Percentiles rank a stretch among this genome's conserved stretches.
Conservation (phyloP, 371 early-diverging fungal genomes). For the Syncephalastrum sp. region DNA sequence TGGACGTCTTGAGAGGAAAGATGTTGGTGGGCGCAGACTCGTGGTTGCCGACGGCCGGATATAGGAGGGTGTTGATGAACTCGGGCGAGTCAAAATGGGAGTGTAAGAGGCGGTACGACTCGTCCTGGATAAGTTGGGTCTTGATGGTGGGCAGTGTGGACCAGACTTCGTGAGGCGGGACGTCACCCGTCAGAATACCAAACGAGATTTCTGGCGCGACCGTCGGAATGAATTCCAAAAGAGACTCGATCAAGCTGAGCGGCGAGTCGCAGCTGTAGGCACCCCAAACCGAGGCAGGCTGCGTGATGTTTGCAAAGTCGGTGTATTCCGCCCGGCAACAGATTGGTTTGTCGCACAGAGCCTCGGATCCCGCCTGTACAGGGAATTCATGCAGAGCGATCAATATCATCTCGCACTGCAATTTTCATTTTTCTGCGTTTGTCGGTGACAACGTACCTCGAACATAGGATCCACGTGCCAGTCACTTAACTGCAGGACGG, state of each 20-base stretch:
- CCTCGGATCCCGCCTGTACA: slow-evolving; percentile 49
- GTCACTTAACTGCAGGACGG: slow-evolving; percentile 60
- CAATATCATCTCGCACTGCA: background rate
- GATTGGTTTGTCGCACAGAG: slow-evolving; percentile 48
- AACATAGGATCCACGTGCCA: slow-evolving; percentile 64
- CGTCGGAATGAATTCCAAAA: slow-evolving; percentile 43
- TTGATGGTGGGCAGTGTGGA: slow-evolving; percentile 36
- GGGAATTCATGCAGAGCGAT: background rate
- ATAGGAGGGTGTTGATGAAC: slow-evolving; percentile 36
- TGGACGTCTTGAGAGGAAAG: slow-evolving; percentile 42
- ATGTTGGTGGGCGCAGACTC: slow-evolving; percentile 51
- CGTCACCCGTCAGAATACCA: slow-evolving; percentile 59
- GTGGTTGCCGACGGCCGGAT: slow-evolving; percentile 61
- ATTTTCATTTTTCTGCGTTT: no score
- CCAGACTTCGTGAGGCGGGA: slow-evolving; percentile 69
- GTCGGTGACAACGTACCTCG: slow-evolving; percentile 15
- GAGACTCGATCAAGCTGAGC: slow-evolving; percentile 40
- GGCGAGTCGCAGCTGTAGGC: slow-evolving; percentile 57
- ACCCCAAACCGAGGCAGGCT: slow-evolving; percentile 42
- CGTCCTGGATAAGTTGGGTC: slow-evolving; percentile 39
- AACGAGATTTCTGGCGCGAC: slow-evolving; percentile 42
- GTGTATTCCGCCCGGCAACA: slow-evolving; percentile 55
- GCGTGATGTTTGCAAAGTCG: slow-evolving; percentile 26
- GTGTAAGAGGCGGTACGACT: slow-evolving; percentile 38
- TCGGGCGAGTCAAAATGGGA: slow-evolving; percentile 37